Evolutionary conservation across 2,329 filamentous ascomycete genomes (phyloP), one percentile per base, ranked within the genome.

Genomic region (Alternaria triticimaculans): DNA sequence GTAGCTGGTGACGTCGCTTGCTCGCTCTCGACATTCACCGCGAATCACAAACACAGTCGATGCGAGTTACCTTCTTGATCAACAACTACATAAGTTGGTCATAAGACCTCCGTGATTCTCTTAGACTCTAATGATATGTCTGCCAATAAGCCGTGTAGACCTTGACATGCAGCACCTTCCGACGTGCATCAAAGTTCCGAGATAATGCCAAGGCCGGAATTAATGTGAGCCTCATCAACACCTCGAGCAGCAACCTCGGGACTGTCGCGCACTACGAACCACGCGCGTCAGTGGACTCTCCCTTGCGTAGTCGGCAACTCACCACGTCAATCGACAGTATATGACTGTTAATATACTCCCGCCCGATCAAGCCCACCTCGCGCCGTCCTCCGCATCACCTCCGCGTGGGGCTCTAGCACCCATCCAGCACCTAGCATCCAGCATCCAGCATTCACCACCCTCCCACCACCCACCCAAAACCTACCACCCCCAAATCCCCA

Each of bases 201-300:
- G 25, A 54, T 18, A 23, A 12, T 57, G 67, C 67, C 65, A 68
- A 68, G 65, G 56, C 30, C 61, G 58, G 62, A 44, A 55, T 49
- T 51, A 58, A 53, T 20, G 53, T 69, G 65, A 72, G 65, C 69
- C 67, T 72, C 70, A 70, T 54, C 46, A 60, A 62, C 58, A 66
- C 50, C 49, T 33, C 51, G 21, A 58, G 53, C 62, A 44, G 53
- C 68, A 63, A 63, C 64, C 66, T 66, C 65, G 60, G 64, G 49
- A 55, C 49, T 25, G 30, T 41, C 45, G 59, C 41, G 53, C 59
- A 41, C 46, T 37, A 44, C 33, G 48, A 30, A 58, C 18, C 55
- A 45, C 58, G n/a, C 41, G 45, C 54, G 20, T 21, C 48, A 26
- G 20, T 18, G 3, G 23, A 46, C 43, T 33, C 7, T 43, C 8